phyloP scores from a whole-genome alignment of 1,284 basidiomycete species.

The Marasmius oreades region DNA sequence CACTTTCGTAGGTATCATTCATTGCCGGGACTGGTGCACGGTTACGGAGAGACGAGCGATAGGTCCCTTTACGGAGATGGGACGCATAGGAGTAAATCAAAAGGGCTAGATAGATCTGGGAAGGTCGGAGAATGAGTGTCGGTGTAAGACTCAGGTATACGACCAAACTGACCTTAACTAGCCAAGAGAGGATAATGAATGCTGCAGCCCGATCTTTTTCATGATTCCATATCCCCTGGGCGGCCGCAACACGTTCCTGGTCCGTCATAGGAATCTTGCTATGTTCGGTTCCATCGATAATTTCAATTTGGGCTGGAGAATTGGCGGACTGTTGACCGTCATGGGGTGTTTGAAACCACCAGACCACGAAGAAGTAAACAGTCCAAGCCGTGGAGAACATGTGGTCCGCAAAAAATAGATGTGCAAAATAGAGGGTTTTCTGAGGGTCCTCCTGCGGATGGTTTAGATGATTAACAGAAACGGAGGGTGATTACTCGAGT shows the following conservation, averaged over 20 bases:
- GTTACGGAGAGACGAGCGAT: conserved; percentile 75
- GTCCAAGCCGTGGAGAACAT: conserved; percentile 92
- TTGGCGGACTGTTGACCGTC: conserved; percentile 80
- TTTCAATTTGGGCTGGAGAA: conserved; percentile 81
- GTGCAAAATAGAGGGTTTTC: conserved; percentile 85
- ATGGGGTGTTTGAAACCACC: conserved; percentile 91
- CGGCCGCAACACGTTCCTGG: conserved; percentile 64
- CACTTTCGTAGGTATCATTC: conserved; percentile 36
- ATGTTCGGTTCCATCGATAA: conserved; percentile 59
- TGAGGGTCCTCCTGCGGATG: conserved; percentile 76
- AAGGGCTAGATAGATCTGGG: conserved; percentile 88
- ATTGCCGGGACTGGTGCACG: conserved; percentile 34
- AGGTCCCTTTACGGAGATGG: conserved; percentile 90
- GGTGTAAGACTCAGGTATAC: neutral
- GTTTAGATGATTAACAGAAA: conserved; percentile 7
- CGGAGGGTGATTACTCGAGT: conserved; percentile 1
- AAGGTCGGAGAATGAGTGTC: conserved; percentile 5
- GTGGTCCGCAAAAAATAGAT: conserved; percentile 92
- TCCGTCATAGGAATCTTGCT: conserved; percentile 54
- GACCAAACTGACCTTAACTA: conserved; percentile 71
- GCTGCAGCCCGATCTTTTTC: conserved; percentile 82
- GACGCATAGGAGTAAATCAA: conserved; percentile 92
- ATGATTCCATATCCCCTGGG: conserved; percentile 82
- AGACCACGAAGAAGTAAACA: conserved; percentile 82
- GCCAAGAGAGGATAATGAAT: conserved; percentile 82